phyloP scores from a whole-genome alignment of 2,329 filamentous ascomycete genomes.

The Fusarium sororula region DNA sequence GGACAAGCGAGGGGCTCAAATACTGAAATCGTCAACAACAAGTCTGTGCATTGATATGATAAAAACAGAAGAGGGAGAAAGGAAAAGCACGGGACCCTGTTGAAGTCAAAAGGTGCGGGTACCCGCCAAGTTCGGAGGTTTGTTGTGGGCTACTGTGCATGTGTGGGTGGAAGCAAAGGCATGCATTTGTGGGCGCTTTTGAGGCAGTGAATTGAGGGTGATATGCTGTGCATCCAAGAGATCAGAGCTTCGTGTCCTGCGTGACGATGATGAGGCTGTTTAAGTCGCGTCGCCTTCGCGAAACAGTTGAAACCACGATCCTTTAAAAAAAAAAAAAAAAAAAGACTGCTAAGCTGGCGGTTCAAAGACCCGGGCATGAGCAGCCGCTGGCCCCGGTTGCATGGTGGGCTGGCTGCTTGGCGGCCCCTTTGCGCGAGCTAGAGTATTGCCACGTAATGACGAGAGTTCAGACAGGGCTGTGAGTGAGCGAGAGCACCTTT shows the following conservation, averaged over 20 bases:
- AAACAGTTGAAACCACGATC: constrained; percentile 7
- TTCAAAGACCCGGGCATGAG: constrained; percentile 28
- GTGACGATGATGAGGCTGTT: not conserved
- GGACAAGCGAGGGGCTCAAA: not conserved
- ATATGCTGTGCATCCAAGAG: not conserved
- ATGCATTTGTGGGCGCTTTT: constrained; percentile 15
- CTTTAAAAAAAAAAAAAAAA: not conserved
- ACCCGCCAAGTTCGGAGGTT: constrained; percentile 34
- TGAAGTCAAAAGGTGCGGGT: constrained; percentile 33
- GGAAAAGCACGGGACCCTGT: constrained; percentile 18
- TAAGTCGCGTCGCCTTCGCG: not conserved
- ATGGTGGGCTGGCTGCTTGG: constrained; percentile 37
- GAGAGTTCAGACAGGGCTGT: constrained; percentile 32
- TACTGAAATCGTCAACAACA: constrained; percentile 27
- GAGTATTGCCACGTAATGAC: constrained; percentile 44
- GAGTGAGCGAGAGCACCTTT: constrained; percentile 8
- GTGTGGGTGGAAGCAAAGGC: constrained; percentile 15
- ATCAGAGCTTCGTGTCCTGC: not conserved
- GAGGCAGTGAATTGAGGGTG: not conserved
- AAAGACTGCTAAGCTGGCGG: constrained; percentile 7
- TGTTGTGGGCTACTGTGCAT: constrained; percentile 17
- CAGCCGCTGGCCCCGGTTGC: constrained; percentile 32
- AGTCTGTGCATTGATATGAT: constrained; percentile 33
- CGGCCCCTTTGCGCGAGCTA: constrained; percentile 42
- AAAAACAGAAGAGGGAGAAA: constrained; percentile 8